phyloP scores from a whole-genome alignment of 495 filamentous ascomycete genomes.

The Aeminium ludgeri region DNA sequence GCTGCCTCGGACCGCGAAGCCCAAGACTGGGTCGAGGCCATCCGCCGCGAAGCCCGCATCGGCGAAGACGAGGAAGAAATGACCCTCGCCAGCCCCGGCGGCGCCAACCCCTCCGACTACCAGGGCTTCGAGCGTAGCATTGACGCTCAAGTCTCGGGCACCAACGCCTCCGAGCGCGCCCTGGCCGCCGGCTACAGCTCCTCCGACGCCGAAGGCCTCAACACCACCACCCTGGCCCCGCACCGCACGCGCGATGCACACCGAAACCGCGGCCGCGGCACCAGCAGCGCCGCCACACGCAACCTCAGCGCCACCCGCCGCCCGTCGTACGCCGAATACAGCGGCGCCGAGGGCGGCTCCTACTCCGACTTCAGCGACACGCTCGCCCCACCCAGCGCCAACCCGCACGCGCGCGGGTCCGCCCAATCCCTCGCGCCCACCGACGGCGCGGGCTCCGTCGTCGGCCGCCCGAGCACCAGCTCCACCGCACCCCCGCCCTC shows the following conservation, averaged over 20 bases:
- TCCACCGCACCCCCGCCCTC: constrained; percentile 11
- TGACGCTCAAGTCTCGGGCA: constrained; percentile 9
- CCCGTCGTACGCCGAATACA: constrained; percentile 51
- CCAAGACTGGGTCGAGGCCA: constrained; percentile 71
- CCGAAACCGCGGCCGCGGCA: not conserved
- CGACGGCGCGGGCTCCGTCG: not conserved
- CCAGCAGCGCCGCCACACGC: not conserved
- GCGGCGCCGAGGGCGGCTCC: constrained; percentile 71
- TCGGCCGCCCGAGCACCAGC: constrained; percentile 11
- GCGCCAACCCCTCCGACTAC: constrained; percentile 17
- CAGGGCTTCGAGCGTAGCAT: constrained; percentile 25
- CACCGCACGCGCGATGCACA: constrained; percentile 4
- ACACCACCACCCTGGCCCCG: constrained; percentile 1
- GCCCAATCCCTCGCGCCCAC: constrained; percentile 24
- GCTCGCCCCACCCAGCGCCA: constrained; percentile 23
- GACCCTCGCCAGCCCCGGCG: constrained; percentile 44
- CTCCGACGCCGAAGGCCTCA: constrained; percentile 35
- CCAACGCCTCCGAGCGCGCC: constrained; percentile 20
- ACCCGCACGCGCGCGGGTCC: constrained; percentile 20
- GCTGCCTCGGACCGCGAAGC: constrained; percentile 56
- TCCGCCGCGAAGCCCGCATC: constrained; percentile 60
- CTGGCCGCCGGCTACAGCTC: constrained; percentile 37
- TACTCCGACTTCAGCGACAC: constrained; percentile 83
- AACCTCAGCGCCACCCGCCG: constrained; percentile 15
- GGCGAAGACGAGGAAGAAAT: constrained; percentile 75